These are phyloP conservation scores for Backusella luteola DNA, from an alignment of 192 early-diverging fungal species.

Conservation along the genomic window DNA sequence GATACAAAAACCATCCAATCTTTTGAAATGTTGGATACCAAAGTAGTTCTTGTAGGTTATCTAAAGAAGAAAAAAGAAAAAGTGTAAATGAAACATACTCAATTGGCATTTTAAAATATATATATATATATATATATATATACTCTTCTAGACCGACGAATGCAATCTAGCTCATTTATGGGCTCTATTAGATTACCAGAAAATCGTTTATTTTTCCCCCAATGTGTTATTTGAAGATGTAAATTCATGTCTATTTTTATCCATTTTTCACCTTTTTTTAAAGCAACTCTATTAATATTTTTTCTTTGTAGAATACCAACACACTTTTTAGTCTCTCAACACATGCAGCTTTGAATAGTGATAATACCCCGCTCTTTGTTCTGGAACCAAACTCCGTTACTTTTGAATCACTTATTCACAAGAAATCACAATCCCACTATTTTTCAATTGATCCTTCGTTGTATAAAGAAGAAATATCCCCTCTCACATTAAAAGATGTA, in stretches of 20 bases:
- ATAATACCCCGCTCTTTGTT: conserved; percentile 1
- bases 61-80: neutral
- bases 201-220: conserved; percentile 16
- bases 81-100: neutral
- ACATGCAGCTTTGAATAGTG: neutral
- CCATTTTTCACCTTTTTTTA: neutral
- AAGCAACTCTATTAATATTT: neutral
- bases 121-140: no score
- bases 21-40: neutral
- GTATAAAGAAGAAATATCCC: neutral
- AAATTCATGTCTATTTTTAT: neutral
- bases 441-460: neutral
- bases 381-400: conserved; percentile 10
- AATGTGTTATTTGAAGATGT: conserved; percentile 7
- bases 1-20: neutral
- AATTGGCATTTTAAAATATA: neutral
- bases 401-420: neutral
- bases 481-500: neutral
- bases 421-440: neutral
- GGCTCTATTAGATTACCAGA: conserved; percentile 13
- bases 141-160: neutral
- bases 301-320: neutral
- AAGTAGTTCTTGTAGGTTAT: neutral
- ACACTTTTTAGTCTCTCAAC: neutral
- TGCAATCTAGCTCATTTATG: neutral